These are phyloP conservation scores for Penicillium ochrochloron DNA, from an alignment of 495 filamentous ascomycete species.

Conservation along the genomic window DNA sequence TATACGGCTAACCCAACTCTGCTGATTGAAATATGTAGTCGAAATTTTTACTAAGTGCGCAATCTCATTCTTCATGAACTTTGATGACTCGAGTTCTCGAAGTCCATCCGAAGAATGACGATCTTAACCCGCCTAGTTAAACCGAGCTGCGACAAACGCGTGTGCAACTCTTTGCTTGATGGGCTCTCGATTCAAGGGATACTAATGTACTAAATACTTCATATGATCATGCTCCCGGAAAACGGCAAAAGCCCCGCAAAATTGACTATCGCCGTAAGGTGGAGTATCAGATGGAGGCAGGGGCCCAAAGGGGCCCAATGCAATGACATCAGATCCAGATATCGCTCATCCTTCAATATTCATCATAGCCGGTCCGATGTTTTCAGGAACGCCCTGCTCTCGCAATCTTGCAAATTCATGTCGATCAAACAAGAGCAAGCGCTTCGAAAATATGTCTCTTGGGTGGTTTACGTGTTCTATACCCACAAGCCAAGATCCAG, in stretches of 20 bases:
- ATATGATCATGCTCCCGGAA: not conserved
- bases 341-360: not conserved
- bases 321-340: not conserved
- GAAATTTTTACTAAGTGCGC: not conserved
- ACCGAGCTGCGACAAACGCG: not conserved
- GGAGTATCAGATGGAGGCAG: not conserved
- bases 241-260: not conserved
- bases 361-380: not conserved
- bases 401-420: not conserved
- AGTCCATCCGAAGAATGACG: not conserved
- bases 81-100: not conserved
- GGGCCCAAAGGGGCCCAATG: not conserved
- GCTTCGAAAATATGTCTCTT: not conserved
- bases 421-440: not conserved
- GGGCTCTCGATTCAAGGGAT: not conserved
- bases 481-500: not conserved
- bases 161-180: not conserved
- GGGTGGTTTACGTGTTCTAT: not conserved
- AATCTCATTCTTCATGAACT: conserved; percentile 1
- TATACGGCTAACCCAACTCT: not conserved
- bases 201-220: not conserved
- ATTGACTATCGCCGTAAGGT: not conserved
- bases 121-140: not conserved
- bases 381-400: not conserved
- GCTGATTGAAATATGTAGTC: not conserved